Evolutionary conservation across 371 early-diverging fungal species (phyloP), one percentile per base, ranked within the genome.

Genomic region (Saksenaea vasiformis): DNA sequence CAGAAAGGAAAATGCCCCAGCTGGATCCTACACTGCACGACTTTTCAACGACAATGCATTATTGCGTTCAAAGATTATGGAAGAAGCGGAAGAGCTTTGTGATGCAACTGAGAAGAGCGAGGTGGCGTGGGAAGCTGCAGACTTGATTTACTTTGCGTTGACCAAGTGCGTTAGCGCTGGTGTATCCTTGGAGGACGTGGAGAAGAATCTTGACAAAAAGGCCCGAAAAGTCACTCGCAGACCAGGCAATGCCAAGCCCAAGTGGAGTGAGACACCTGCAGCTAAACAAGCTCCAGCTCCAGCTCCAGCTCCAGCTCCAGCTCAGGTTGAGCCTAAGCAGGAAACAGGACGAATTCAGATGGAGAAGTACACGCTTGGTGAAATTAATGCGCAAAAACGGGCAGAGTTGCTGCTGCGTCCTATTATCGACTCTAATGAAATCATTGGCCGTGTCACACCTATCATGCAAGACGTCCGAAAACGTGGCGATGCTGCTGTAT

Each of bases 101-200:
- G 88, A 92, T 27, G 97, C 99, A 28, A 80, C 69, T 10, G 76
- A 74, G 1, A 77, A 77, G 27, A 87, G 89, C 0, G 93, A 97
- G 2, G 87, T 97, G 66, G 95, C 97, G 4, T 94, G 92, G 88
- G 98, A 98, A 74, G 92, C 97, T 26, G 98, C 99, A 24, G 99
- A 98, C 71, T 76, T 98, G 60, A 85, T 98, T 58, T 98, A 97
- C 82, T 98, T 98, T 85, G 90, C 94, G 4, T 77, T 98, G 54
- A 89, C 87, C 58, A 95, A 94, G 69, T 95, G 95, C 77, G 87
- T 91, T 2, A 84, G 86, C 35, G 76, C 81, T 35, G 97, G 95
- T 37, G 95, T 96, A 3, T 77, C 83, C 3, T 78, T 98, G 31
- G 72, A 88, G 5, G 98, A 98, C 68, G 79, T 98, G 10, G 97